Evolutionary conservation across 352 stramenopile genomes (phyloP).

Genomic region (Discostella stelligera): DNA sequence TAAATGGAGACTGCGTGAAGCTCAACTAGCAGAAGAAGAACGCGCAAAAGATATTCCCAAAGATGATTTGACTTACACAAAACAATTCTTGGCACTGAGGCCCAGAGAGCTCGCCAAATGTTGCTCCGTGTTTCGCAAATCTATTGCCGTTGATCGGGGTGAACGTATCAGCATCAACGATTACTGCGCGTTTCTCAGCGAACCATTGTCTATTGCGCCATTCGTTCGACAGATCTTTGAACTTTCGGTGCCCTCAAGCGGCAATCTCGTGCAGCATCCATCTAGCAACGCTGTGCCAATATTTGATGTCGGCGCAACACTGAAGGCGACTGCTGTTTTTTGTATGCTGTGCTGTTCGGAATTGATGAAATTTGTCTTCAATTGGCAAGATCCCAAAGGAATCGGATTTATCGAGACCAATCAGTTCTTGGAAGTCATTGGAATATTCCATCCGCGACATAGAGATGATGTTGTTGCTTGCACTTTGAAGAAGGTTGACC

Average conservation of each 20-base stretch:
- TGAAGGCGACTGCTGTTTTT: conserved; percentile 49
- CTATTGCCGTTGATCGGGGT: conserved; percentile 36
- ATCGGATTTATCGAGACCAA: conserved; percentile 41
- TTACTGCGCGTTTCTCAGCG: conserved; percentile 36
- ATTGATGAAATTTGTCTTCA: conserved; percentile 32
- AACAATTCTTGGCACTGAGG: conserved; percentile 36
- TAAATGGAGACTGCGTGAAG: conserved; percentile 40
- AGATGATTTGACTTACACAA: conserved; percentile 50
- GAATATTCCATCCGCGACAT: conserved; percentile 42
- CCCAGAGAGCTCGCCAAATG: conserved; percentile 37
- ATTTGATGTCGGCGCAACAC: conserved; percentile 42
- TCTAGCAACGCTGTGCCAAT: conserved; percentile 23
- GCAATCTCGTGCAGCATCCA: conserved; percentile 15
- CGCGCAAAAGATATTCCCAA: conserved; percentile 38
- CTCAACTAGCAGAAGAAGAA: conserved; percentile 42
- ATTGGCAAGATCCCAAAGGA: conserved; percentile 31
- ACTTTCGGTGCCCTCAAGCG: conserved; percentile 23
- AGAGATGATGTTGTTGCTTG: conserved; percentile 29
- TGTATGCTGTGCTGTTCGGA: conserved; percentile 42
- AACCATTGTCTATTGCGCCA: conserved; percentile 32
- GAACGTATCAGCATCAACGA: conserved; percentile 45
- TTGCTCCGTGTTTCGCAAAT: conserved; percentile 23
- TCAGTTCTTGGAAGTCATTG: conserved; percentile 36
- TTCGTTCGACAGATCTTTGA: conserved; percentile 46
- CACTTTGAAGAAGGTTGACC: conserved; percentile 35